Percentiles rank a stretch among this genome's conserved stretches.
Evolutionary conservation across 2,329 filamentous ascomycete species (phyloP).

Genomic region (Trichoderma harzianum): DNA sequence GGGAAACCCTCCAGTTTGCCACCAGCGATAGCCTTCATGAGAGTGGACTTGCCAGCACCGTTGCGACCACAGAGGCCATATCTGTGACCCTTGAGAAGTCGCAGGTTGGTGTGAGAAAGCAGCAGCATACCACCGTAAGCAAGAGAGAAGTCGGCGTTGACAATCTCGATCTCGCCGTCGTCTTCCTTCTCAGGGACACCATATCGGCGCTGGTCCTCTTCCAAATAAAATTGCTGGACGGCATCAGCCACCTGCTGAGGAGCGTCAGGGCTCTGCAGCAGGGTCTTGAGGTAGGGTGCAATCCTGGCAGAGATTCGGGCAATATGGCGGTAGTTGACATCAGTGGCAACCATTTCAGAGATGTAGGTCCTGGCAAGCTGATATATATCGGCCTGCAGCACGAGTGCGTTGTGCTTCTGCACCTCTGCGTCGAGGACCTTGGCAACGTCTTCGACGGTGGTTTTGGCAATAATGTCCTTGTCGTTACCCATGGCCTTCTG

Average conservation of each 20-base stretch:
- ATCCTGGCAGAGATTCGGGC: constrained; percentile 67
- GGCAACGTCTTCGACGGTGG: constrained; percentile 68
- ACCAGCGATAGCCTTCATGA: constrained; percentile 94
- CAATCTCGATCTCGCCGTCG: constrained; percentile 90
- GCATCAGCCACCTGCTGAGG: constrained; percentile 63
- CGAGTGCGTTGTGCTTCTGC: constrained; percentile 63
- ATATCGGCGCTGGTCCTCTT: constrained; percentile 83
- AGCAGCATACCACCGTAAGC: constrained; percentile 97
- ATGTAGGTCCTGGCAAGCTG: constrained; percentile 70
- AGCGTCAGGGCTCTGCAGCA: constrained; percentile 62
- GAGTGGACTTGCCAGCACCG: constrained; percentile 96
- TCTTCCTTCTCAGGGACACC: constrained; percentile 83
- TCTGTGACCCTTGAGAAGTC: constrained; percentile 90
- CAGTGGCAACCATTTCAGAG: constrained; percentile 79
- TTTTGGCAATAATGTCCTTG: constrained; percentile 63
- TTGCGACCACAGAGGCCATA: constrained; percentile 97
- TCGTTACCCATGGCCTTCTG: constrained; percentile 85
- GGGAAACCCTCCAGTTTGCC: constrained; percentile 98
- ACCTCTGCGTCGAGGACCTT: constrained; percentile 73
- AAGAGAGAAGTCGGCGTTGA: constrained; percentile 95
- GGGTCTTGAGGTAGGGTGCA: constrained; percentile 68
- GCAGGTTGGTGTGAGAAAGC: constrained; percentile 91
- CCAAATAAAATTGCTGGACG: constrained; percentile 74
- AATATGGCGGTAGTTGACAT: constrained; percentile 78
- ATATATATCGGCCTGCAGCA: constrained; percentile 60